Base-by-base conservation (phyloP, 768 basidiomycete genomes). In the Imleria badia region DNA sequence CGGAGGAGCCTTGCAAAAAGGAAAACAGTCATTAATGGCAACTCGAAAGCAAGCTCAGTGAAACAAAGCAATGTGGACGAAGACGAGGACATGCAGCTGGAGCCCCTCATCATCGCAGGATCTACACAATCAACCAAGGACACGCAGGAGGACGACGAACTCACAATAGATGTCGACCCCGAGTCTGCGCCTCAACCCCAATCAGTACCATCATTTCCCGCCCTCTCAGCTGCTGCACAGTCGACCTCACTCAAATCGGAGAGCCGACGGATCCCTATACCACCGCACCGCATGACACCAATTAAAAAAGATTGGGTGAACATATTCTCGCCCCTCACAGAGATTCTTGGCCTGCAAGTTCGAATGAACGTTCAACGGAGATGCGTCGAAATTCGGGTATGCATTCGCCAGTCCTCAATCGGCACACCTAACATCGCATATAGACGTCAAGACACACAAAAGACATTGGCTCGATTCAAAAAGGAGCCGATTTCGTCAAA, bases 271-370 rank as follows among this genome's bases (percentile, higher is more conserved):
- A 84, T 99, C 65, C 78, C 91, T 12, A 90, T 99, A 70, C 97
- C 97, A 13, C 94, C 94, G 10, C 97, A 99, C 71, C 85, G 97
- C 48, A 95, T 98, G 92, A 94, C 94, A 11, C 97, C 97, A 3
- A 73, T 98, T 50, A 96, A 97, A 75, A 92, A 89, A 67, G 94
- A 97, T 60, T 98, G 95, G 95, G 79, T 96, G 46, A 91, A 89
- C 67, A 85, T 98, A 54, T 98, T 98, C 68, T 90, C 93, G 0
- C 97, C 97, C 0, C 76, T 99, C 64, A 95, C 96, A 5, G 96
- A 99, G 76, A 88, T 97, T 60, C 76, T 96, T 66, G 93, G 90
- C 0, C 74, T 99, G 56, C 96, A 98, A 78, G 94, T 99, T 30
- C 82, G 97, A 65, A 98, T 99, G 96, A 99, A 99, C 67, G 84